Percentiles rank a stretch among this genome's conserved stretches.
phyloP scores from a whole-genome alignment of 768 basidiomycete genomes.

The Tulasnella sp. region DNA sequence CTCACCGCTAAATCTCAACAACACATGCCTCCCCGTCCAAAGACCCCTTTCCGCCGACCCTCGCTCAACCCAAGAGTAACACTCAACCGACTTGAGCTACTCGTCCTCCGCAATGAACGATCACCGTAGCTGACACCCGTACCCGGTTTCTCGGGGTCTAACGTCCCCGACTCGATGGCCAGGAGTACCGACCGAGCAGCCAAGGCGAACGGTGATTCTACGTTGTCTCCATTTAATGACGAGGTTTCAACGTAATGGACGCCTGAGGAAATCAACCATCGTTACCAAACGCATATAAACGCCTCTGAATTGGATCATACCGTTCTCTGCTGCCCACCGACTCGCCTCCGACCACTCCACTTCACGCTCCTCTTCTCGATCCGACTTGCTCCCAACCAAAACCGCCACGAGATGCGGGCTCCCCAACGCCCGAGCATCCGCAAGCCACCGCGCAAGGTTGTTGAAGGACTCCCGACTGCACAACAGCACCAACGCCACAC shows the following conservation, averaged over 20 bases:
- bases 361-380: constrained; percentile 86
- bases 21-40: constrained; percentile 1
- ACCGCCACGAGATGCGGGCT: constrained; percentile 84
- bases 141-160: constrained; percentile 89
- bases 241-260: constrained; percentile 91
- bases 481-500: neutral
- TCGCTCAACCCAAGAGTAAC: neutral
- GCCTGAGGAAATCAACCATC: constrained; percentile 35
- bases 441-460: constrained; percentile 78
- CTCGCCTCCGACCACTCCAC: constrained; percentile 95
- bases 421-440: constrained; percentile 84
- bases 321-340: constrained; percentile 91
- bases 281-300: constrained; percentile 6
- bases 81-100: constrained; percentile 32
- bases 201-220: constrained; percentile 80
- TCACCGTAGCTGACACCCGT: constrained; percentile 97
- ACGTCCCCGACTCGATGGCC: constrained; percentile 75
- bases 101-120: constrained; percentile 78
- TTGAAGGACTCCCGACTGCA: constrained; percentile 74
- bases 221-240: constrained; percentile 83
- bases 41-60: constrained; percentile 10
- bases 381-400: constrained; percentile 90
- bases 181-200: constrained; percentile 80
- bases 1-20: no score
- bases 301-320: constrained; percentile 30